phyloP scores from a whole-genome alignment of 805 yeast species.

The Lipomyces sp. region DNA sequence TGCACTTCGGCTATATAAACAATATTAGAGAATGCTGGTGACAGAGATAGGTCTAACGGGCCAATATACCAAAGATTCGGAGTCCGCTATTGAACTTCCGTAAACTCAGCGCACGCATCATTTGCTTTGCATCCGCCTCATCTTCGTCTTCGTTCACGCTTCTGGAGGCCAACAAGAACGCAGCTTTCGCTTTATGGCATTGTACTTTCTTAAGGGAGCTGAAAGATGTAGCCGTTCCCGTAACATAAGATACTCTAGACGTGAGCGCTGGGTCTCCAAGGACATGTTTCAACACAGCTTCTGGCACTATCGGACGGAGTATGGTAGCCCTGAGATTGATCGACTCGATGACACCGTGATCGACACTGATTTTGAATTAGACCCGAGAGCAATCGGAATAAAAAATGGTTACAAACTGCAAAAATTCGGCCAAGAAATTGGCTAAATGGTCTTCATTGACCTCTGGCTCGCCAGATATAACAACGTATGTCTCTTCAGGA shows the following conservation, averaged over 20 bases:
- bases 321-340: conserved; percentile 16
- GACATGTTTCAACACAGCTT: conserved; percentile 6
- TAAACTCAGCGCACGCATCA: conserved; percentile 26
- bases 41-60: neutral
- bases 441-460: conserved; percentile 21
- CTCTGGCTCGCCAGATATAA: conserved; percentile 21
- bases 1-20: conserved; percentile 20
- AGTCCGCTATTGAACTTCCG: conserved; percentile 19
- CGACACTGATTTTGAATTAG: conserved; percentile 15
- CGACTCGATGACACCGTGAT: conserved; percentile 30
- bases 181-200: conserved; percentile 19
- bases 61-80: conserved; percentile 17
- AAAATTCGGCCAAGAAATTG: conserved; percentile 21
- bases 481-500: conserved; percentile 8
- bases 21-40: no score
- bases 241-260: conserved; percentile 21
- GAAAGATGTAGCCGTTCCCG: conserved; percentile 23
- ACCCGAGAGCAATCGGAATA: neutral
- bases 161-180: conserved; percentile 23
- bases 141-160: conserved; percentile 10
- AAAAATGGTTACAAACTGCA: conserved; percentile 9
- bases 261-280: conserved; percentile 15
- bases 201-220: conserved; percentile 15
- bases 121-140: conserved; percentile 27
- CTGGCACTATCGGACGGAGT: conserved; percentile 20